Conservation (phyloP, 345 rosid genomes). For the Eutrema heterophyllum region DNA sequence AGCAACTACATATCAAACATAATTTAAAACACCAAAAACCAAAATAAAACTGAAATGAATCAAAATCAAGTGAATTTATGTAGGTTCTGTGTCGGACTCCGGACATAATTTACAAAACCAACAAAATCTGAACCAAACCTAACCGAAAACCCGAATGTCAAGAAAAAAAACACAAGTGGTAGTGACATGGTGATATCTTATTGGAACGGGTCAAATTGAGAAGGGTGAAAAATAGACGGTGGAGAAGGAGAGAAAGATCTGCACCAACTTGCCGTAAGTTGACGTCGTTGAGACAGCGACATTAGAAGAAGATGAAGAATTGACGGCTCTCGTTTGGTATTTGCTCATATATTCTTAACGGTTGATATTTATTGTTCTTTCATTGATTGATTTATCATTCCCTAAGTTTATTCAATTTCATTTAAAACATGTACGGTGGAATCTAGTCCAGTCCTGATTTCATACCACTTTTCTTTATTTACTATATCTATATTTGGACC, state of each 20-base stretch:
- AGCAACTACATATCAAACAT: not conserved
- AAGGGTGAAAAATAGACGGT: slow-evolving; percentile 5
- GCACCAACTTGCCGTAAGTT: slow-evolving; percentile 22
- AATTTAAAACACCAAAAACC: not conserved
- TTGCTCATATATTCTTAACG: slow-evolving; percentile 15
- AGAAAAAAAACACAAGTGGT: not conserved
- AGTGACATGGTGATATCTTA: too few species aligned
- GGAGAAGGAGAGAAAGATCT: slow-evolving; percentile 18
- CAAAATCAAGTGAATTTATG: not conserved
- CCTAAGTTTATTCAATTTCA: slow-evolving; percentile 3
- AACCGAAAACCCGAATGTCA: not conserved
- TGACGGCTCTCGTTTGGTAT: slow-evolving; percentile 30
- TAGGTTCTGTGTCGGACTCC: not conserved
- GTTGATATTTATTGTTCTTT: slow-evolving; percentile 15
- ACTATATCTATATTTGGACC: slow-evolving; percentile 18
- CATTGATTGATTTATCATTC: not conserved
- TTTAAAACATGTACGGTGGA: slow-evolving; percentile 20
- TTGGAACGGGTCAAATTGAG: not conserved
- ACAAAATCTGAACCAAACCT: not conserved
- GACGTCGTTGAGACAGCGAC: slow-evolving; percentile 17
- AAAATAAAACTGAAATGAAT: not conserved
- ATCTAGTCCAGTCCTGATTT: not conserved
- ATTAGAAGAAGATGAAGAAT: slow-evolving; percentile 6
- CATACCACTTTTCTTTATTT: not conserved
- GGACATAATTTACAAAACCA: not conserved